Evolutionary conservation across 495 filamentous ascomycete genomes (phyloP).

Genomic region (Neurospora cerealis): DNA sequence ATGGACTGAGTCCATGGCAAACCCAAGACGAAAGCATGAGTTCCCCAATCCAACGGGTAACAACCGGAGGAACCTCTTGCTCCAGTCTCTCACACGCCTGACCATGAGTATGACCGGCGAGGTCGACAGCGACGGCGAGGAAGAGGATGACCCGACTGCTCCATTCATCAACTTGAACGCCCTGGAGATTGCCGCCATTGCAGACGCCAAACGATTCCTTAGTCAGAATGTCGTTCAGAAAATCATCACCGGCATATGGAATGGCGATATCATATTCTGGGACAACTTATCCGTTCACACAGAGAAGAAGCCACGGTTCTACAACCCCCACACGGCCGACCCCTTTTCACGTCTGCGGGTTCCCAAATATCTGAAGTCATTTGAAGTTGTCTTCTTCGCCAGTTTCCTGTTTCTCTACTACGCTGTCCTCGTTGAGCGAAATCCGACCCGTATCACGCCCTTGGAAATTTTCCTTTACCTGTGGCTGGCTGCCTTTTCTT

Average conservation of each 20-base stretch:
- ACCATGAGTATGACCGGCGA: constrained; percentile 34
- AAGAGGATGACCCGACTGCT: constrained; percentile 48
- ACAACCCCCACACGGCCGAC: constrained; percentile 66
- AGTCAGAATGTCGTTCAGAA: constrained; percentile 79
- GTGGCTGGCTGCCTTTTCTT: constrained; percentile 76
- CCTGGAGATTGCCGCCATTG: constrained; percentile 81
- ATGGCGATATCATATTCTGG: constrained; percentile 89
- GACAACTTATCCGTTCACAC: constrained; percentile 66
- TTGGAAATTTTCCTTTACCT: constrained; percentile 49
- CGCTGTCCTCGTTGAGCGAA: constrained; percentile 58
- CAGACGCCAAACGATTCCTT: constrained; percentile 83
- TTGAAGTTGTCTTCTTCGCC: constrained; percentile 79
- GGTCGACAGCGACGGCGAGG: constrained; percentile 27
- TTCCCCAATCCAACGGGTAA: constrained; percentile 5
- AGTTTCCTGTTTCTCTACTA: constrained; percentile 79
- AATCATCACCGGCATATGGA: constrained; percentile 84
- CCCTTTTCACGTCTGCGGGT: constrained; percentile 78
- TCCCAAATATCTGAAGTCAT: constrained; percentile 84
- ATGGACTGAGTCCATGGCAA: constrained; percentile 4
- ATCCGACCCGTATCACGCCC: constrained; percentile 35
- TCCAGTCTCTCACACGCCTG: constrained; percentile 34
- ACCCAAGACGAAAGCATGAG: constrained; percentile 1
- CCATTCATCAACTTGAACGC: constrained; percentile 73
- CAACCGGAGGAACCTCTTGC: constrained; percentile 25
- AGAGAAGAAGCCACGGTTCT: constrained; percentile 71